These are phyloP conservation scores for Lactarius trivialis DNA, from an alignment of 768 basidiomycete genomes.

Conservation along the genomic window DNA sequence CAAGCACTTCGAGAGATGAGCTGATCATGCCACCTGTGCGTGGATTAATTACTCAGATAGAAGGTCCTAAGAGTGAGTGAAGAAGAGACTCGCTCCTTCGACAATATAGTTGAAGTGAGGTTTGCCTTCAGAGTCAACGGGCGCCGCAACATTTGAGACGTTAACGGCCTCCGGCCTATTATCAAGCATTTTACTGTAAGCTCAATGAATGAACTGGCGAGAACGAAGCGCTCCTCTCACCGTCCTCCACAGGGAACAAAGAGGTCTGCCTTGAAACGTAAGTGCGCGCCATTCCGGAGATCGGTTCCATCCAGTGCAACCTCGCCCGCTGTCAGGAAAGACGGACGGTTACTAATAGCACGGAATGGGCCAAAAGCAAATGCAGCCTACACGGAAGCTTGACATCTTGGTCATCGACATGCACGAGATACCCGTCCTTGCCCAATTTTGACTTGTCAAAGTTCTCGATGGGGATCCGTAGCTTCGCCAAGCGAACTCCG, in stretches of 20 bases:
- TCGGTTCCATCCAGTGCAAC: conserved; percentile 96
- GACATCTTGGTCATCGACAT: conserved; percentile 90
- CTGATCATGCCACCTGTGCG: conserved; percentile 80
- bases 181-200: not conserved
- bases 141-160: conserved; percentile 86
- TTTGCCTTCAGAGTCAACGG: no score
- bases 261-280: conserved; percentile 95
- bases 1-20: no score
- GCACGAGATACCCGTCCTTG: conserved; percentile 90
- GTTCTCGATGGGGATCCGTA: conserved; percentile 68
- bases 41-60: not conserved
- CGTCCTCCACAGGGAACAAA: no score
- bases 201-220: no score
- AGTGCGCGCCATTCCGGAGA: conserved; percentile 94
- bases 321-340: conserved; percentile 34
- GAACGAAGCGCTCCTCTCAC: conserved; percentile 96
- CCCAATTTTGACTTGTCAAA: conserved; percentile 83
- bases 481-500: conserved; percentile 88
- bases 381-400: no score
- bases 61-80: conserved; percentile 41
- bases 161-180: conserved; percentile 89
- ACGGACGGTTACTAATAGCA: not conserved
- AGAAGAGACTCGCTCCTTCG: conserved; percentile 95
- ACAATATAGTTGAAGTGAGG: conserved; percentile 96
- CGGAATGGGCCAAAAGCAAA: not conserved